Evolutionary conservation across 2,329 filamentous ascomycete species (phyloP), one percentile per base, ranked within the genome.

Genomic region (Byssothecium circinans): DNA sequence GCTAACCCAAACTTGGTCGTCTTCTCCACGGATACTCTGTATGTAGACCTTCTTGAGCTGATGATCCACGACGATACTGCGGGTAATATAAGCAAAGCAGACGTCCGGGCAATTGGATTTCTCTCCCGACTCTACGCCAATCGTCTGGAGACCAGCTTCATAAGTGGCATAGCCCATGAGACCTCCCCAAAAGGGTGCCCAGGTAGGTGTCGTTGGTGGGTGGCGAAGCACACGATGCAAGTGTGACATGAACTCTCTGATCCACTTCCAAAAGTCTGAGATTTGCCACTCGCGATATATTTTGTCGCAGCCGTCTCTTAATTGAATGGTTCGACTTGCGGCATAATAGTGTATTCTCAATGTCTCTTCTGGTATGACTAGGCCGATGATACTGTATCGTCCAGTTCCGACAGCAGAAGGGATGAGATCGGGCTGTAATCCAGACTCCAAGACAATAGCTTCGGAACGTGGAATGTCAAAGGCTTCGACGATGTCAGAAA

Each of bases 111-210:
- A 56, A 1, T 49, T 30, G 2, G 57, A 50, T 27, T 56, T 81
- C 75, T 30, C 69, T 59, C 45, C 54, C 25, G 72, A 58, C 2
- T 70, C 54, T 18, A 87, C 74, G 41, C 75, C 70, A 44, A 84
- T 84, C 15, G 78, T 83, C 54, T 78, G 75, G 1, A 95, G 74
- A 0, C 89, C 89, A 65, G 91, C 83, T 68, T 96, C 91, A 51
- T 96, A 95, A 0, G 88, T 90, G 41, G 90, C 80, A 61, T 87
- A 95, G 0, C 91, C 91, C 72, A 95, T 83, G 49, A 95, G 85
- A 0, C 91, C 91, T 42, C 89, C 91, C 70, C 88, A 83, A 65
- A 95, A 96, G 0, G 88, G 81, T 0, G 73, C 72, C 29, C 62
- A 67, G 8, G 62, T 69, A 6, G 54, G 42, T 12, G 54, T 64